Percentiles rank a stretch among this genome's conserved stretches.
Conservation (phyloP, 371 early-diverging fungal genomes). For the Nematocida sp. region DNA sequence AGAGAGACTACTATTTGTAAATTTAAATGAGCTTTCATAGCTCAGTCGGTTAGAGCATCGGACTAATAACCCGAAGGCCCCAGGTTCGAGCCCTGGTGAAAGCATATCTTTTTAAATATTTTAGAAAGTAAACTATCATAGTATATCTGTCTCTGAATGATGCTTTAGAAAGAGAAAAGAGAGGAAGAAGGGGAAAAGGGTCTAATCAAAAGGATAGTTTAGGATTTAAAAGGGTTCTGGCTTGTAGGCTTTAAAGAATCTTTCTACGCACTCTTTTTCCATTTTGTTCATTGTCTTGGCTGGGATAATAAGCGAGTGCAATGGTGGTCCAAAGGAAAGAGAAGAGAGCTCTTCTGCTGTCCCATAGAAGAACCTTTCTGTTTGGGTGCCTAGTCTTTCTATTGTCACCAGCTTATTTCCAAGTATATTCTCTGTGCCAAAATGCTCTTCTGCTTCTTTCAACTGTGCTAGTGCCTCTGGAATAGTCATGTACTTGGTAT, state of each 20-base stretch:
- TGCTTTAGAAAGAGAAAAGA: not conserved
- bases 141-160: not conserved
- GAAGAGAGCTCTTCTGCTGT: slow-evolving; percentile 73
- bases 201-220: not conserved
- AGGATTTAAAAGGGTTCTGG: not conserved
- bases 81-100: slow-evolving; percentile 58
- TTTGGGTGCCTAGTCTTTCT: slow-evolving; percentile 77
- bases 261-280: slow-evolving; percentile 68
- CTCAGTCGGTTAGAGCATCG: slow-evolving; percentile 58
- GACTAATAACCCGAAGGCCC: slow-evolving; percentile 57
- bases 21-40: slow-evolving; percentile 55
- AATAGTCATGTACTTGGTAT: slow-evolving; percentile 81
- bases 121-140: no score
- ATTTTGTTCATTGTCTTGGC: slow-evolving; percentile 80
- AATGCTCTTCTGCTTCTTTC: slow-evolving; percentile 72
- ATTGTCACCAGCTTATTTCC: slow-evolving; percentile 80
- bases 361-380: slow-evolving; percentile 76
- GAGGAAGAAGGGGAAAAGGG: not conserved
- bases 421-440: slow-evolving; percentile 60
- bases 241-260: slow-evolving; percentile 40
- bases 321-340: slow-evolving; percentile 75
- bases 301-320: slow-evolving; percentile 90
- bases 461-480: slow-evolving; percentile 83
- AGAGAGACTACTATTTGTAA: no score
- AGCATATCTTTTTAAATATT: slow-evolving; percentile 41